Evolutionary conservation across 2,329 filamentous ascomycete genomes (phyloP).

Genomic region (Colletotrichum shisoi): DNA sequence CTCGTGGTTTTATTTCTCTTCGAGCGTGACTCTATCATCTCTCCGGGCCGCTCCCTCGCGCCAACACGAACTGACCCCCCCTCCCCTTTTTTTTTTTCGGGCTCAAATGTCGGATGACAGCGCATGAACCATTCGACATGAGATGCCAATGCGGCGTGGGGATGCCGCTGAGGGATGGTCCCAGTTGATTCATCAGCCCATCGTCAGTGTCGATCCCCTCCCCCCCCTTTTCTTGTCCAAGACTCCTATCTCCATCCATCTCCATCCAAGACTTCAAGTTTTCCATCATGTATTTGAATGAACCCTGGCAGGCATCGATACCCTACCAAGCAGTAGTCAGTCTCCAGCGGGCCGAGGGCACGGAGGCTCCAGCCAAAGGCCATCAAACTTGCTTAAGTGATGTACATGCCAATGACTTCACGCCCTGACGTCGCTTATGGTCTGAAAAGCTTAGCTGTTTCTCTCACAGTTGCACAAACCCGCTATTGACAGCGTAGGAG

Average conservation of each 20-base stretch:
- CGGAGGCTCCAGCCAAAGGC: neutral
- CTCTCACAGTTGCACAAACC: neutral
- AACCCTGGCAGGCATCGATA: neutral
- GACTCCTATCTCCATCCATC: neutral
- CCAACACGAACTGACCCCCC: constrained; percentile 16
- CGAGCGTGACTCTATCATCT: neutral
- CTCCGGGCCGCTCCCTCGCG: constrained; percentile 19
- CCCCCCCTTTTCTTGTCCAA: neutral
- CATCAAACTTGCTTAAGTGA: neutral
- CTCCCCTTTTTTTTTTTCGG: constrained; percentile 1
- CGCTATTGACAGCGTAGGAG: neutral
- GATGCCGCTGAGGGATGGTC: constrained; percentile 8
- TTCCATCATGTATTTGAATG: neutral
- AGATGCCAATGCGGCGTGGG: constrained; percentile 20
- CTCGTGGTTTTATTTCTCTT: no score
- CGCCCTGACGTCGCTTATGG: neutral
- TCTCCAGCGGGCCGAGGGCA: neutral
- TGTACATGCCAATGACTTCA: constrained; percentile 9
- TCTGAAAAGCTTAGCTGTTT: neutral
- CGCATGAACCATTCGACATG: constrained; percentile 25
- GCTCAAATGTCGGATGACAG: constrained; percentile 18
- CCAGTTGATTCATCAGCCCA: neutral
- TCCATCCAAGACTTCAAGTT: neutral
- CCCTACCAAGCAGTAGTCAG: neutral
- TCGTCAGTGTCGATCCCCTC: no score